Conservation (phyloP, 2,329 filamentous ascomycete species). For the Dactylellina leptospora region DNA sequence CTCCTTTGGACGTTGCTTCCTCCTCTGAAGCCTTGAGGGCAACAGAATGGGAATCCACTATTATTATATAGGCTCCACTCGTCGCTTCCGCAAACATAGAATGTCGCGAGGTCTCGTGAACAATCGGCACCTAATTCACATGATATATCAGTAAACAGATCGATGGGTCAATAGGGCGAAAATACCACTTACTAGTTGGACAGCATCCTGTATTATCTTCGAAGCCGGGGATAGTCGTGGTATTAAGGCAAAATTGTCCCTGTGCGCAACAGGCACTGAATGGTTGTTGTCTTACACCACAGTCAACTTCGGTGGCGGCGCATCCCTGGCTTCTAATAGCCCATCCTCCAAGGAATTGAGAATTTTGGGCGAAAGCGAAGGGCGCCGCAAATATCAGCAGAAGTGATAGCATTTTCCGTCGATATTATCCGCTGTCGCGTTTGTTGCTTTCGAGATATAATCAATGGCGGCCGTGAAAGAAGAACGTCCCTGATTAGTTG, state of each 20-base stretch:
- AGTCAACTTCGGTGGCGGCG: constrained; percentile 8
- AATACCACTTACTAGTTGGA: constrained; percentile 19
- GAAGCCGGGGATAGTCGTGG: constrained; percentile 15
- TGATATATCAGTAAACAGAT: neutral
- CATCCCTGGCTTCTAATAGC: constrained; percentile 16
- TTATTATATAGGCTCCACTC: constrained; percentile 33
- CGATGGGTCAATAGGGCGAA: neutral
- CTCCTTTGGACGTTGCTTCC: neutral
- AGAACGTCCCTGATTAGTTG: too few relatives aligned
- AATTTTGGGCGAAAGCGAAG: constrained; percentile 1
- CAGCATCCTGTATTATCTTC: constrained; percentile 42
- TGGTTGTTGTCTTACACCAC: constrained; percentile 3
- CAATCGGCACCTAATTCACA: constrained; percentile 18
- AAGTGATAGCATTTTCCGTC: neutral
- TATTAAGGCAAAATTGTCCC: constrained; percentile 20
- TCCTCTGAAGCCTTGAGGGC: constrained; percentile 1
- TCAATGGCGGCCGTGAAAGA: too few relatives aligned
- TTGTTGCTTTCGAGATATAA: too few relatives aligned
- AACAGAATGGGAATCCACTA: constrained; percentile 38
- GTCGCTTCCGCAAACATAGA: constrained; percentile 27
- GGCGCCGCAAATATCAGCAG: constrained; percentile 4
- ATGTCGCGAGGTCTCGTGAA: constrained; percentile 4
- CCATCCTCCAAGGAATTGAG: constrained; percentile 33
- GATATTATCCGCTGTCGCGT: too few relatives aligned
- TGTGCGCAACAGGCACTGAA: constrained; percentile 35